Evolutionary conservation across 257 asterid species (phyloP).

Genomic region (Gentiana dahurica): DNA sequence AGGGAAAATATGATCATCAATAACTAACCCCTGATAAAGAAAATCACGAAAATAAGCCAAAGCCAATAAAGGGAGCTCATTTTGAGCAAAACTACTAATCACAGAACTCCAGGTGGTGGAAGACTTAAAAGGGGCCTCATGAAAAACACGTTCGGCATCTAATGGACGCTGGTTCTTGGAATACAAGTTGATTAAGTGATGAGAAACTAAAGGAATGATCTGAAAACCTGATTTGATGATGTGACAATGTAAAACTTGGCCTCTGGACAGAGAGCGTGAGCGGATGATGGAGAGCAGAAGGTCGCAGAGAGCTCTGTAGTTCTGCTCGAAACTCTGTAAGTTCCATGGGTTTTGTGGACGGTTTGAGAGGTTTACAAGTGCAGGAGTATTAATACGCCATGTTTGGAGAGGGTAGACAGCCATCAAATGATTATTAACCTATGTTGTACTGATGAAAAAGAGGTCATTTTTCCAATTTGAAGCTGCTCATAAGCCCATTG

Average conservation of each 20-base stretch:
- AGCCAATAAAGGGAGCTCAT: conserved; percentile 52
- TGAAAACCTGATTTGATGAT: conserved; percentile 54
- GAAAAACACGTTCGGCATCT: conserved; percentile 41
- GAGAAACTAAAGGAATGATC: conserved; percentile 46
- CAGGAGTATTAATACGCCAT: neutral
- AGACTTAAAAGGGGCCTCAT: conserved; percentile 44
- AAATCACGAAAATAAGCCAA: conserved; percentile 39
- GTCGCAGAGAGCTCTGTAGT: conserved; percentile 43
- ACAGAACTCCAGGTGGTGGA: conserved; percentile 86
- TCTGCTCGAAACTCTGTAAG: conserved; percentile 33
- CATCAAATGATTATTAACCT: conserved; percentile 15
- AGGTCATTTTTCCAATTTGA: no score
- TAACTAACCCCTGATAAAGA: conserved; percentile 28
- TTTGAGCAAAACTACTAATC: conserved; percentile 55
- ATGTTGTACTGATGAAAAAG: no score
- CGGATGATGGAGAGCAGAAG: conserved; percentile 44
- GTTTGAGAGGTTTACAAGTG: conserved; percentile 1
- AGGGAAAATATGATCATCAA: conserved; percentile 58
- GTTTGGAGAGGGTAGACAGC: conserved; percentile 21
- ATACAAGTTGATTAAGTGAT: conserved; percentile 73
- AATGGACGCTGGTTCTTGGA: conserved; percentile 55
- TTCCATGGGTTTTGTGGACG: conserved; percentile 22
- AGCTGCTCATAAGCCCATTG: no score
- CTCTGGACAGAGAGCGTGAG: conserved; percentile 27
- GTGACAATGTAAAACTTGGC: conserved; percentile 54